Evolutionary conservation across 805 yeast genomes (phyloP), one percentile per base, ranked within the genome.

Genomic region (Kluyveromyces siamensis): DNA sequence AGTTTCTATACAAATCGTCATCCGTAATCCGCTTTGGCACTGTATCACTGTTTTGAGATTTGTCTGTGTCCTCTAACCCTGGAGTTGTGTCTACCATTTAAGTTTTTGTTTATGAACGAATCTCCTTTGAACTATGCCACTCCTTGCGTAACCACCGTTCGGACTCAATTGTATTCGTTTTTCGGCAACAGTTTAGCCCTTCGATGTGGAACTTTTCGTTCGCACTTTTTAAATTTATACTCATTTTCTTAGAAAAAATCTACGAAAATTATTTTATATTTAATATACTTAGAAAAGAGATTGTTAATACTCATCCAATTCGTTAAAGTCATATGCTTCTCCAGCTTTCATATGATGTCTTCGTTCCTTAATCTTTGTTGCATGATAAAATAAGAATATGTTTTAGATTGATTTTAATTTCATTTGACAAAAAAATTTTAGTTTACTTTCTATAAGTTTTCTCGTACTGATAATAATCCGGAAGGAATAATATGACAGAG

Each of bases 1-100:
- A 86, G 33, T 89, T 75, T 41, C 98, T 76, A 66, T 87, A 91
- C 38, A 93, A 70, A 54, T 93, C 99, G 64, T 93, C 97, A 57
- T 80, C 85, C 1, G 88, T 71, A 8, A 85, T 74, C 47, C 74
- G 65, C 41, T 63, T 61, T 48, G 56, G 54, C 18, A 51, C 45
- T 35, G 21, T 21, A 27, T 39, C 35, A n/a, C 38, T 42, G 27
- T 27, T 19, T 33, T 21, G 37, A 30, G 19, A 40, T 36, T 33
- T 52, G 38, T 27, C 48, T 18, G 7, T 48, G 7, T 38, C 50
- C 40, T 14, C 21, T n/a, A 21, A 30, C 5, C 17, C 19, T 37
- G 16, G 14, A 16, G n/a, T 45, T 47, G 17, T 44, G 45, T 27
- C 37, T 39, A 43, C 40, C 47, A 40, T 30, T 10, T 30, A 13